Conservation (phyloP, 2,329 filamentous ascomycete species). For the Acrocalymma vagum region DNA sequence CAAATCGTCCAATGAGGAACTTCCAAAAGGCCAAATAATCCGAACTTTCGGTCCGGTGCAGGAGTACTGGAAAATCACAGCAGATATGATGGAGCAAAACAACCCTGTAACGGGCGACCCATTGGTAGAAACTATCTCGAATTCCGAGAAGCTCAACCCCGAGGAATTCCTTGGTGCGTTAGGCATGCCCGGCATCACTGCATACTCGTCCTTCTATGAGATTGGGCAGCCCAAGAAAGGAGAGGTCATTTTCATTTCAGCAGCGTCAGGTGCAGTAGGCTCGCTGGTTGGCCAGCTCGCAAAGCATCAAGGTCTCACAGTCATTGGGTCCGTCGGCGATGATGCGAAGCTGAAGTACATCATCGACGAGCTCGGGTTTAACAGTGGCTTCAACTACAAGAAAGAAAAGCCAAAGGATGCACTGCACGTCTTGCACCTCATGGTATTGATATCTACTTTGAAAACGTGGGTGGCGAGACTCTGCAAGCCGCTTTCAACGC, state of each 20-base stretch:
- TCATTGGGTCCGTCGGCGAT: conserved; percentile 78
- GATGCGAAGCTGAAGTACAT: conserved; percentile 80
- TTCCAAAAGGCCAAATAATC: too few species aligned
- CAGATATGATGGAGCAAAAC: conserved; percentile 72
- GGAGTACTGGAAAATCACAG: conserved; percentile 60
- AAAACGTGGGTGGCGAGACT: conserved; percentile 77
- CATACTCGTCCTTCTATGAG: conserved; percentile 73
- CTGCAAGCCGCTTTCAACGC: conserved; percentile 72
- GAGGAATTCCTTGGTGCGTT: conserved; percentile 74
- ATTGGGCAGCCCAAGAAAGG: conserved; percentile 77
- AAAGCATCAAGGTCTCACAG: conserved; percentile 76
- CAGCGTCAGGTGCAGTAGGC: conserved; percentile 79
- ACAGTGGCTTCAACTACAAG: conserved; percentile 84
- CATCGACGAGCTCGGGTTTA: conserved; percentile 71
- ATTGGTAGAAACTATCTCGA: conserved; percentile 52
- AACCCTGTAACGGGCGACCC: conserved; percentile 65
- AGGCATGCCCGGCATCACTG: conserved; percentile 77
- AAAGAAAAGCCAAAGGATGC: conserved; percentile 73
- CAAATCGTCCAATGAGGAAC: conserved; percentile 73
- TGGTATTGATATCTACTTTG: conserved; percentile 80
- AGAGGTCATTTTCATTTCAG: conserved; percentile 79
- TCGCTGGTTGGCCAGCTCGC: conserved; percentile 81
- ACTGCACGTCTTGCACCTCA: conserved; percentile 74
- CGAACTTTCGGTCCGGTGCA: conserved; percentile 70
- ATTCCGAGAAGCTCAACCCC: conserved; percentile 73